These are phyloP conservation scores for Ceratocystiopsis minuta DNA, from an alignment of 2,329 filamentous ascomycete species.

Conservation along the genomic window DNA sequence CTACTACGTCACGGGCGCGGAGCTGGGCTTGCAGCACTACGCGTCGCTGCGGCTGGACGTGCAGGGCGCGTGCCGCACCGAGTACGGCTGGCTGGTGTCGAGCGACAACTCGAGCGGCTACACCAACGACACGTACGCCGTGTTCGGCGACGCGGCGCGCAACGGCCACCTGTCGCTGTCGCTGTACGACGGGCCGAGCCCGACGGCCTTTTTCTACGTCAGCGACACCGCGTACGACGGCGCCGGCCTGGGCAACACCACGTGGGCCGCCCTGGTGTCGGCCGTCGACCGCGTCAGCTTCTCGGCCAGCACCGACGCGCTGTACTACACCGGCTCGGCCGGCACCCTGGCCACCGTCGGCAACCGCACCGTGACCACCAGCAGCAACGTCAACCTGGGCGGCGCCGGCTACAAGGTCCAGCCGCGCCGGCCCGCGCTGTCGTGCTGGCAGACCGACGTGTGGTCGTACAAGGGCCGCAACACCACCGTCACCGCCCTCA, in stretches of 20 bases:
- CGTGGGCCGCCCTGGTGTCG: conserved; percentile 13
- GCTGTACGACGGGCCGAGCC: conserved; percentile 6
- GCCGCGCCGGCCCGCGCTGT: conserved; percentile 10
- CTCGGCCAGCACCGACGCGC: conserved; percentile 10
- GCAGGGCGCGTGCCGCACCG: conserved; percentile 13
- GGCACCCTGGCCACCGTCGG: not conserved
- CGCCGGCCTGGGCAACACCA: conserved; percentile 9
- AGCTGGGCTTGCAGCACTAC: conserved; percentile 13
- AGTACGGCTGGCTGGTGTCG: conserved; percentile 13
- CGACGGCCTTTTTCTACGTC: conserved; percentile 4
- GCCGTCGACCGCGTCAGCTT: conserved; percentile 13
- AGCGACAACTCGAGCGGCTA: conserved; percentile 6
- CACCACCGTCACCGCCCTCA: conserved; percentile 8
- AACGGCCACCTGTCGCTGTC: conserved; percentile 7
- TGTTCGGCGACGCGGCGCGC: conserved; percentile 3
- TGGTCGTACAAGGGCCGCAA: conserved; percentile 13
- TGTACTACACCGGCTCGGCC: conserved; percentile 9
- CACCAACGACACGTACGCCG: conserved; percentile 8
- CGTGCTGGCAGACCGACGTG: conserved; percentile 14
- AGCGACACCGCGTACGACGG: not conserved
- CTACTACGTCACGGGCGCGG: conserved; percentile 12
- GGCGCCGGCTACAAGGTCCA: conserved; percentile 9
- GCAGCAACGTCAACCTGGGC: not conserved
- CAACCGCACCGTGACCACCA: not conserved
- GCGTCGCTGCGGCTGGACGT: conserved; percentile 12